phyloP scores from a whole-genome alignment of 495 filamentous ascomycete genomes.

The Glarea lozoyensis region DNA sequence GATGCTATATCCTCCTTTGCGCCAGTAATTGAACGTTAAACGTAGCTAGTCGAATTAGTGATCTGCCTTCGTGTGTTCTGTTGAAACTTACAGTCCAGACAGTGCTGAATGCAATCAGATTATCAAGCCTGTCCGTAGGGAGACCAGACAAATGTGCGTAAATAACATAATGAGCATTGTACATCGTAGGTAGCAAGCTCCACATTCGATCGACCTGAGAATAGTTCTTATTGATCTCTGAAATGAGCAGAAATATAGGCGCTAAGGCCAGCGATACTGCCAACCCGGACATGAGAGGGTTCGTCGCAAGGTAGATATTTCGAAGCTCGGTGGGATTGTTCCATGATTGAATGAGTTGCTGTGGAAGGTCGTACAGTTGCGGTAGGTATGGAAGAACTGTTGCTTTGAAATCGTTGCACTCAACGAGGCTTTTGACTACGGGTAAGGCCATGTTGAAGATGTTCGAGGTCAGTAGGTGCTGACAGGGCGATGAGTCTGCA shows the following conservation, averaged over 20 bases:
- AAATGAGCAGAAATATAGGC: constrained; percentile 57
- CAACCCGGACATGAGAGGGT: constrained; percentile 73
- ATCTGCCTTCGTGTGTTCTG: neutral
- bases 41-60: constrained; percentile 41
- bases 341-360: constrained; percentile 47
- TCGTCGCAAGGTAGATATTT: constrained; percentile 74
- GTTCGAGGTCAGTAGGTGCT: no score
- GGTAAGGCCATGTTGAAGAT: constrained; percentile 56
- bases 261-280: constrained; percentile 61
- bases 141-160: constrained; percentile 72
- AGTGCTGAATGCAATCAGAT: constrained; percentile 56
- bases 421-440: constrained; percentile 51
- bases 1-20: constrained; percentile 81
- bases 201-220: constrained; percentile 90
- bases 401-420: constrained; percentile 62
- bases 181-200: constrained; percentile 81
- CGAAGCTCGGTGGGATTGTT: constrained; percentile 42
- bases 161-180: constrained; percentile 74
- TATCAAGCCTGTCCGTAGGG: constrained; percentile 64
- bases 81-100: constrained; percentile 74
- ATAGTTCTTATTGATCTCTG: constrained; percentile 85
- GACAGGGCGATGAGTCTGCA: neutral
- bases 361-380: constrained; percentile 66
- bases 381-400: constrained; percentile 68
- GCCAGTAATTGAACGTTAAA: constrained; percentile 94